A percentile compares a stretch with the other conserved stretches of the same genome.
phyloP scores from a whole-genome alignment of 768 basidiomycete genomes.

The Boletus sensibilis region DNA sequence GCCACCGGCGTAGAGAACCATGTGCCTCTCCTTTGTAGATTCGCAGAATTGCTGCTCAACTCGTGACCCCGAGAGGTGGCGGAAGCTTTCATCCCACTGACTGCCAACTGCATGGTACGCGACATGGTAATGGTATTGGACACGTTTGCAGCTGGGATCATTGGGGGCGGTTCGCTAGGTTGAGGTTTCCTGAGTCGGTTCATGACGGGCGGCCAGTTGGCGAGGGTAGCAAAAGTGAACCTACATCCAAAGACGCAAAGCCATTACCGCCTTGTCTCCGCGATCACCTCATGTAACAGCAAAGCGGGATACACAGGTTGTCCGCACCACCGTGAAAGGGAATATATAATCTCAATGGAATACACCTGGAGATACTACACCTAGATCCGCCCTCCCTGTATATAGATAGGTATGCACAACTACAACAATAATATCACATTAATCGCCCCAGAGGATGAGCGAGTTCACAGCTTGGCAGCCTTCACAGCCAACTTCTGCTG shows the following conservation, averaged over 20 bases:
- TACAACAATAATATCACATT: constrained; percentile 14
- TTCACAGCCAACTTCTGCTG: constrained; percentile 42
- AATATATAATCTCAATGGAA: constrained; percentile 6
- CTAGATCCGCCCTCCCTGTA: constrained; percentile 16
- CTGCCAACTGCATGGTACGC: constrained; percentile 33
- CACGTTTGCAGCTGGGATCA: neutral
- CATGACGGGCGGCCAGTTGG: constrained; percentile 8
- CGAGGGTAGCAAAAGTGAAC: neutral
- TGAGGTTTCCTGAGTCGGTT: constrained; percentile 27
- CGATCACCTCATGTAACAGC: neutral
- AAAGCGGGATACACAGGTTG: neutral
- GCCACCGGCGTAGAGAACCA: constrained; percentile 22
- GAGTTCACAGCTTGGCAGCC: constrained; percentile 21
- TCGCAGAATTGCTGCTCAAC: neutral
- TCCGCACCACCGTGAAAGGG: neutral
- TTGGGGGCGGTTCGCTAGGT: neutral
- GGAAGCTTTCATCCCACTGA: constrained; percentile 8
- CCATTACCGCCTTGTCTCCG: constrained; percentile 6
- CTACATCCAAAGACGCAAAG: neutral
- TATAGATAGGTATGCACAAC: constrained; percentile 15
- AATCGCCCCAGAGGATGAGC: neutral
- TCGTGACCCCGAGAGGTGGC: neutral
- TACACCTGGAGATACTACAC: constrained; percentile 19
- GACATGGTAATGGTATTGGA: constrained; percentile 15
- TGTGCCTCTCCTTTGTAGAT: constrained; percentile 9